A percentile compares a stretch with the other conserved stretches of the same genome.
Evolutionary conservation across 257 asterid species (phyloP).

Genomic region (Gentiana macrophylla): DNA sequence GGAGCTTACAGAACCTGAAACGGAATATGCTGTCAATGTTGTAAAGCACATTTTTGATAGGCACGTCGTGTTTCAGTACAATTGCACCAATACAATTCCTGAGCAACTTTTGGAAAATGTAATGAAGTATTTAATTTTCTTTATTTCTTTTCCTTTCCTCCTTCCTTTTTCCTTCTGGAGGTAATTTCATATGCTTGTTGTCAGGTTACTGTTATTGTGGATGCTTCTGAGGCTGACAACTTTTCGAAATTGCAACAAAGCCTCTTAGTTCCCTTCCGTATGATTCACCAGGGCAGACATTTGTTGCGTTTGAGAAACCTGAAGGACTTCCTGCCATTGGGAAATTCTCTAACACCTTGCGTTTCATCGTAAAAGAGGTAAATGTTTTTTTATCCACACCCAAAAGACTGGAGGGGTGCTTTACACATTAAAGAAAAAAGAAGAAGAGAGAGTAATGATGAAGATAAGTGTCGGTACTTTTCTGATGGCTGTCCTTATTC

Average conservation of each 20-base stretch:
- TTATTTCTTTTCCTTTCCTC: not conserved
- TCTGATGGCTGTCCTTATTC: not conserved
- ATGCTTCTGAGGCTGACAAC: conserved; percentile 96
- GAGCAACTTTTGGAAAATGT: conserved; percentile 94
- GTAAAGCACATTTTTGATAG: conserved; percentile 88
- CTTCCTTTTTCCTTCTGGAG: not conserved
- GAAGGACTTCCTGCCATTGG: conserved; percentile 87
- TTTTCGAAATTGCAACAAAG: conserved; percentile 78
- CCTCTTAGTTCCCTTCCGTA: conserved; percentile 77
- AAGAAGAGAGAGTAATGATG: no score
- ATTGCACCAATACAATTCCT: conserved; percentile 90
- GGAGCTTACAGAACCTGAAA: conserved; percentile 99
- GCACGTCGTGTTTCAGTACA: conserved; percentile 93
- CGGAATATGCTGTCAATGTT: conserved; percentile 92
- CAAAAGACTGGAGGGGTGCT: not conserved
- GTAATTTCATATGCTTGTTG: conserved; percentile 13
- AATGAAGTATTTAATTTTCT: conserved; percentile 8
- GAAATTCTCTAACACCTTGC: conserved; percentile 69
- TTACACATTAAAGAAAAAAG: no score
- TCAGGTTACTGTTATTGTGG: conserved; percentile 88
- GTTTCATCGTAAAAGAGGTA: conserved; percentile 94
- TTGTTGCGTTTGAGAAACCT: conserved; percentile 91
- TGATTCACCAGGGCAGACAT: conserved; percentile 87
- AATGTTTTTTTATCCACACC: conserved; percentile 2
- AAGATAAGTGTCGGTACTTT: no score